Base-by-base conservation (phyloP, 2,329 filamentous ascomycete species). In the Chaetomium sp. region DNA sequence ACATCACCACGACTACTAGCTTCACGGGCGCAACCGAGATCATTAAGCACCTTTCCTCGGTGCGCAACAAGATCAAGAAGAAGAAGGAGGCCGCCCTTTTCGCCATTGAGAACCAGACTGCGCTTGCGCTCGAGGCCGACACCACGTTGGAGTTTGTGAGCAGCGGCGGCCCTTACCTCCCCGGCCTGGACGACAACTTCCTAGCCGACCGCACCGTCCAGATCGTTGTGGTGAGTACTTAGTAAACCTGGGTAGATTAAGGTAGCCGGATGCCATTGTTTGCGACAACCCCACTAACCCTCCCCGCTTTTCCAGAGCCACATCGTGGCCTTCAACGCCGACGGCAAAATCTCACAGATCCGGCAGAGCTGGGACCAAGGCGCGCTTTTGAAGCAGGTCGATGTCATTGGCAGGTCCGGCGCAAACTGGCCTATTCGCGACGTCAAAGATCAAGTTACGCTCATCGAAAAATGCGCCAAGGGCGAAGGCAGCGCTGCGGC, bases 381-480 rank as follows among this genome's bases (percentile, higher is more conserved):
- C 59, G 87, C 90, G 53, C 81, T 99, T 42, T 81, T 99, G 63
- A 97, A 94, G 75, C 87, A 95, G 71, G 81, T 96, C 61, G 91
- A 96, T 60, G 85, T 96, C 55, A 97, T 99, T 71, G 92, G 94
- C 66, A 87, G 86, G 68, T 86, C 87, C 53, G 89, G 89, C 55
- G 88, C 87, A 70, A 95, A 94, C 73, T 99, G 94, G 94, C 94
- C 94, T 53, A 95, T 99, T 68, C 84, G 85, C 64, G 91, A 96
- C 69, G 88, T 86, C 68, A 83, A 83, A 65, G 91, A 96, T 53
- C 91, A 97, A 74, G 79, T 87, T 64, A 85, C 84, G 65, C 75
- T 96, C 66, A 89, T 96, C 65, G 77, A 80, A 61, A 77, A 75
- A 49, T 85, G 79, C 61, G 74, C 82, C 64, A 79, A 80, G 64